Evolutionary conservation across 179 eudicot genomes (phyloP), one percentile per base, ranked within the genome.

Genomic region (Monotropa hypopitys): DNA sequence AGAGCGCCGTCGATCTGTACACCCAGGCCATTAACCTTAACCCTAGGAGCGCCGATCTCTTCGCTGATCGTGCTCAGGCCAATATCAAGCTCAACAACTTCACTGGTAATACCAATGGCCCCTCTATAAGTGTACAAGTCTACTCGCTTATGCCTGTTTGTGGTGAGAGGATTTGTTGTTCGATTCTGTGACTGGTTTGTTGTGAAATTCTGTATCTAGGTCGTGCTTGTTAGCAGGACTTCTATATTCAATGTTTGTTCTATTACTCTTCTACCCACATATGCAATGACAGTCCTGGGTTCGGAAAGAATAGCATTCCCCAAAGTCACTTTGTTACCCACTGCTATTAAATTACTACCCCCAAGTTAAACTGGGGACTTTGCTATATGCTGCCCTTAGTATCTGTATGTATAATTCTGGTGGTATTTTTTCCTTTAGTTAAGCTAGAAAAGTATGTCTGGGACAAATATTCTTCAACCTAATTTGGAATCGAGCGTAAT

Each of bases 11-110:
- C 51, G 91, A 89, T 65, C 84, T 88, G 7, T 88, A 86, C 74
- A 69, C 96, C 5, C 88, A 88, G 69, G 90, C 96, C 59, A 84
- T 88, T 47, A 79, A 82, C 12, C 40, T 87, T 6, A 81, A 78
- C 84, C 91, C 93, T 75, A 77, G 45, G 15, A 74, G 79, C 70
- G 77, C 93, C 28, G 86, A 87, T 18, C 89, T 89, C 32, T 87
- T 42, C 61, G 86, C 91, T 30, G 96, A 91, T 40, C 91, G 93
- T 2, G 87, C 96, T 84, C 96, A 89, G 72, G 91, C 93, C 71
- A 83, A 88, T 50, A 83, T 91, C 57, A 89, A 91, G 75, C 90
- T 88, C 83, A 43, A 57, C 30, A 85, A 86, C 80, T 90, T 86
- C 84, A 90, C 92, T 2, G 92, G 96, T 90, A 47, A 8, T 40